These are phyloP conservation scores for Lolium multiflorum DNA, from an alignment of 176 grass and related monocot genomes.

Conservation along the genomic window DNA sequence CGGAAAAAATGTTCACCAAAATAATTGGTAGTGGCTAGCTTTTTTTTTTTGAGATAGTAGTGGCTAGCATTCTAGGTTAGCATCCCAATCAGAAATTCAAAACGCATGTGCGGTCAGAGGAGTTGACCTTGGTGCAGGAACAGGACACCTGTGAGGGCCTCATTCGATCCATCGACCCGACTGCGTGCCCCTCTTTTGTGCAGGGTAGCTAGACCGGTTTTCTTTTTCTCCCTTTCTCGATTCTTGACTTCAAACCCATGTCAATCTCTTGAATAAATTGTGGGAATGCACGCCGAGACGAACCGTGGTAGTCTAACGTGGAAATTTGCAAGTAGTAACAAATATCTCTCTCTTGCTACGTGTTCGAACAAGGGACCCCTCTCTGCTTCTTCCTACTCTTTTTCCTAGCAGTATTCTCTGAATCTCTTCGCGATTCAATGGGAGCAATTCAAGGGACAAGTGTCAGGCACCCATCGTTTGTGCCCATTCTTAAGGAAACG, in stretches of 20 bases:
- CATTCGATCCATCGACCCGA: neutral
- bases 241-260: neutral
- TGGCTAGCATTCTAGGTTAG: constrained; percentile 16
- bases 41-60: no score
- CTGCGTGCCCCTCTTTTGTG: neutral
- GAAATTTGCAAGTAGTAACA: neutral
- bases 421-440: neutral
- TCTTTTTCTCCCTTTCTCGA: neutral
- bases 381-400: neutral
- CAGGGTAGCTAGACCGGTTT: constrained; percentile 27
- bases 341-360: constrained; percentile 30
- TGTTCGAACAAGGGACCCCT: neutral
- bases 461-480: no score
- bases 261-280: constrained; percentile 29
- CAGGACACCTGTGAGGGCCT: constrained; percentile 46
- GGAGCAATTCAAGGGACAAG: constrained; percentile 11
- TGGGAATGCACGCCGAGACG: neutral
- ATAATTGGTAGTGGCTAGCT: neutral
- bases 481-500: no score
- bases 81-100: constrained; percentile 54
- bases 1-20: no score
- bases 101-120: constrained; percentile 45
- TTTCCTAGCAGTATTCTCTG: neutral
- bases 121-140: constrained; percentile 43
- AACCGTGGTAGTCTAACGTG: neutral